Base-by-base conservation (phyloP, 352 stramenopile genomes). In the Pythium oligandrum region DNA sequence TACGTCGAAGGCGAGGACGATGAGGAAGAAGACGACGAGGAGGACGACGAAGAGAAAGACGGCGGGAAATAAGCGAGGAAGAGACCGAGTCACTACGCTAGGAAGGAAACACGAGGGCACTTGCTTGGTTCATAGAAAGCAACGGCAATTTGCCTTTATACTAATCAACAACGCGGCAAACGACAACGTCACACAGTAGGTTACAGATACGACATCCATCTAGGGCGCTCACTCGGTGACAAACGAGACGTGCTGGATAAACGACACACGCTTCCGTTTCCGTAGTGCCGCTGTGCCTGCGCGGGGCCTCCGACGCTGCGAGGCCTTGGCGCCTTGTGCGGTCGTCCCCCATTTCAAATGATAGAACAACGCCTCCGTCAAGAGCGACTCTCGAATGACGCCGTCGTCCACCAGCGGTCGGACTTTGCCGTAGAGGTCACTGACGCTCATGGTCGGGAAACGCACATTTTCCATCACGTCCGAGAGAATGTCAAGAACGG, bases 181-280 rank as follows among this genome's bases (percentile, higher is more conserved):
- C 17, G 17, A 26, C 17, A 26, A 26, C 17, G 17, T 26, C 17
- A 26, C 17, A 26, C 17, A 26, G 17, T 26, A 26, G 17, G 17
- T 26, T 26, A 26, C 17, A 26, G 17, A 26, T 26, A 26, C 17
- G 17, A 26, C 17, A 26, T 26, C 17, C 17, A 26, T 26, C 17
- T 26, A 26, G 17, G 17, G 17, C 53, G 37, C 30, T 63, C 61
- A 65, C 35, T 71, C 62, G 40, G 72, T 68, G 6, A 83, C 64
- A 53, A 95, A 95, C n/a, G 84, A 91, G 6, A 95, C 82, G 50
- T 90, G 79, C 50, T 95, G 84, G 32, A 84, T 93, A 58, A 95
- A 95, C 43, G 84, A 95, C 12, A 95, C 84, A 3, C 84, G 82
- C 55, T 95, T 95, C 10, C 82, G 80, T 58, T 95, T 95, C 31